Evolutionary conservation across 495 filamentous ascomycete species (phyloP).

Genomic region (Trichoderma reesei): DNA sequence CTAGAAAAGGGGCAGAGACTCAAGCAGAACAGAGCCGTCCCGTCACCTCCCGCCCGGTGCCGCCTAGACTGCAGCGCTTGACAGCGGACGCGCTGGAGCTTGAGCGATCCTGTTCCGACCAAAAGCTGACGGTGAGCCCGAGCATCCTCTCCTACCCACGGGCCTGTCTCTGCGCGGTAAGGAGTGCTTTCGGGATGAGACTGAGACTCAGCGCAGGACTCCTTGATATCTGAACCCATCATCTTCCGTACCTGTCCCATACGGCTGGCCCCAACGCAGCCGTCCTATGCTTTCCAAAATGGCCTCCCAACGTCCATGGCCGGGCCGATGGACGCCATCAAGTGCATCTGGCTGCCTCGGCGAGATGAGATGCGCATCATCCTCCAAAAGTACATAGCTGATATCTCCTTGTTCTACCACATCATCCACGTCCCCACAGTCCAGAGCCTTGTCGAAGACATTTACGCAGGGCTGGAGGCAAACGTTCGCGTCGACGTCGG

Average conservation of each 20-base stretch:
- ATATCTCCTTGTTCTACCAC: constrained; percentile 31
- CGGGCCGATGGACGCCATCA: constrained; percentile 8
- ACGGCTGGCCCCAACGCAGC: background rate
- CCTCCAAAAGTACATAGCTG: constrained; percentile 29
- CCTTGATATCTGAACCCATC: background rate
- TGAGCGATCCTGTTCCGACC: background rate
- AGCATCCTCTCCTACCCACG: background rate
- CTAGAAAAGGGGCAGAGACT: background rate
- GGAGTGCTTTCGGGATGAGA: background rate
- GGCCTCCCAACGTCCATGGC: constrained; percentile 8
- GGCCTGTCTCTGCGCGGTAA: background rate
- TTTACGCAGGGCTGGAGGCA: constrained; percentile 24
- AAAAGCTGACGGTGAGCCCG: background rate
- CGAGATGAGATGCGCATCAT: constrained; percentile 28
- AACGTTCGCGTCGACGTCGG: constrained; percentile 21
- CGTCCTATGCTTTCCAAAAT: constrained; percentile 1
- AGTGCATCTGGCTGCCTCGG: constrained; percentile 31
- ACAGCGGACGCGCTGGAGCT: constrained; percentile 3
- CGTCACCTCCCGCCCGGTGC: background rate
- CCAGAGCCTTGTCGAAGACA: constrained; percentile 20
- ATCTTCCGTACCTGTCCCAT: constrained; percentile 4
- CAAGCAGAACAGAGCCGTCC: background rate
- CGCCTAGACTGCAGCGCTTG: background rate
- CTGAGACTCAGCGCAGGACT: background rate
- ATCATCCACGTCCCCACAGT: constrained; percentile 31